Evolutionary conservation across 306 rosid genomes (phyloP), one percentile per base, ranked within the genome.

Genomic region (Quercus dentata): DNA sequence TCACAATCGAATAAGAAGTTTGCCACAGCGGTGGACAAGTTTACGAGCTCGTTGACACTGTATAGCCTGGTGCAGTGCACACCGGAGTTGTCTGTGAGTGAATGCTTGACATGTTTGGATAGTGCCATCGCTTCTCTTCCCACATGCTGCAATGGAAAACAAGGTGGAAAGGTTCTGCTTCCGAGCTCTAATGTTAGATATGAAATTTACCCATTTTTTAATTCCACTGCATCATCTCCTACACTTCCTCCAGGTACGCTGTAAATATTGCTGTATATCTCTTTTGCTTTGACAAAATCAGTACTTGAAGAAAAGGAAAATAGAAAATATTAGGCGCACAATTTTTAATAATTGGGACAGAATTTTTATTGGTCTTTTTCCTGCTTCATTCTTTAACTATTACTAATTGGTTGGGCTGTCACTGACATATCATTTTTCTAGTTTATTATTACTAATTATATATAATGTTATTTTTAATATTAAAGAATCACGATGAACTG

Each of bases 81-180:
- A 5, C 86, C 88, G 2, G 86, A 81, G 17, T 13, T 79, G 69
- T 17, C 79, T 5, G 17, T 9, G 12, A 77, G 46, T 20, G 76
- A 65, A 3, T 84, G 90, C 68, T 75, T 13, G 25, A 84, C 76
- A 85, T 82, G 85, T 63, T 80, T 88, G 56, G 69, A 73, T 28
- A 86, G 88, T 28, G 89, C 88, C 56, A 75, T 86, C 13, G 86
- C 85, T 1, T 54, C 51, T 62, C 77, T 88, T 77, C 92, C 89
- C 0, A 74, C 49, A 79, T 86, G 90, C 70, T 87, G 91, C 67
- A 4, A 8, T 27, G 74, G 82, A 14, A 73, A 69, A 73, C 55
- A 30, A 20, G 91, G 91, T 30, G 89, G 82, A 33, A 77, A 70
- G 15, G 11, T 5, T 33, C 83, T 85, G 28, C 88, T 64, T 78